These are phyloP conservation scores for Centaurea solstitialis DNA, from an alignment of 129 eudicot species.

Conservation along the genomic window DNA sequence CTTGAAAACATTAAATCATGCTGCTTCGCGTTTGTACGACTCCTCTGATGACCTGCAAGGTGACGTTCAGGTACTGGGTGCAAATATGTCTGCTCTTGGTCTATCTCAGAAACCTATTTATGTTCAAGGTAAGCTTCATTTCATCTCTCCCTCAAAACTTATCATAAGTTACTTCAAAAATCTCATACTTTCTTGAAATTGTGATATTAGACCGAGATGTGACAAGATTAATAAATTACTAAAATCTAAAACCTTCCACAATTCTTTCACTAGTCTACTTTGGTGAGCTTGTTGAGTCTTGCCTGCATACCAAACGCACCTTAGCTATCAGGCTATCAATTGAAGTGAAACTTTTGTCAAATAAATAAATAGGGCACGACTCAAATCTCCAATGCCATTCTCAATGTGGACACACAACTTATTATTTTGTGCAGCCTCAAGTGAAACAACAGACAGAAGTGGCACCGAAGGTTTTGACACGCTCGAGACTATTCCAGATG, in stretches of 20 bases:
- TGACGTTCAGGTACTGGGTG: conserved; percentile 83
- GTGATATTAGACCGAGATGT: too few relatives aligned
- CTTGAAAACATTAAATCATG: conserved; percentile 77
- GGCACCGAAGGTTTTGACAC: conserved; percentile 76
- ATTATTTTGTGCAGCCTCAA: conserved; percentile 47
- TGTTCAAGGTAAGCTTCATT: conserved; percentile 51
- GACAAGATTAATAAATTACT: too few relatives aligned
- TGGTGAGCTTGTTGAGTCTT: too few relatives aligned
- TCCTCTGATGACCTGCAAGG: conserved; percentile 54
- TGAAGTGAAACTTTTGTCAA: neutral
- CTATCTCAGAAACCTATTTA: conserved; percentile 95
- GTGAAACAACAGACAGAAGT: conserved; percentile 48
- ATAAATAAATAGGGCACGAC: neutral
- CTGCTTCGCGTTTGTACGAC: conserved; percentile 41
- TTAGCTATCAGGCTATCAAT: neutral
- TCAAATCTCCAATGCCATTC: conserved; percentile 1
- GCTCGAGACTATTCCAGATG: conserved; percentile 91
- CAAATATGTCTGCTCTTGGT: conserved; percentile 99
- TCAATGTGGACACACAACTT: neutral
- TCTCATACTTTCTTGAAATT: conserved; percentile 2
- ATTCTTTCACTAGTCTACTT: neutral
- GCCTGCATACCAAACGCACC: neutral
- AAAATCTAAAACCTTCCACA: too few relatives aligned
- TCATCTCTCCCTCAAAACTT: conserved; percentile 14
- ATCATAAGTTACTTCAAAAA: neutral